Conservation (phyloP, 1,284 basidiomycete species). For the Porogramme epimiltina region DNA sequence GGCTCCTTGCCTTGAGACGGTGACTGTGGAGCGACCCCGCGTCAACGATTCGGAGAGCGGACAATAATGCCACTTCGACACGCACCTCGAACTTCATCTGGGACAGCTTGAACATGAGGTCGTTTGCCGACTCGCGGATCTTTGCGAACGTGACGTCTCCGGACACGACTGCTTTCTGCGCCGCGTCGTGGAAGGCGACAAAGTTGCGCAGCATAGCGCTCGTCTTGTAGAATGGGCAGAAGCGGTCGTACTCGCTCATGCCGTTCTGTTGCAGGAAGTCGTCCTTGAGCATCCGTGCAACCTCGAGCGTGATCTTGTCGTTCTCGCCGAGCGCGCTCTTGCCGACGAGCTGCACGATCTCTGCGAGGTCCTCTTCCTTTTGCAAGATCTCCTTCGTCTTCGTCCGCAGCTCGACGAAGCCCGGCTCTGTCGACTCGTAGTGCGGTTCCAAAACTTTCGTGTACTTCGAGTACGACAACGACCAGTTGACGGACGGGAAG, state of each 20-base stretch:
- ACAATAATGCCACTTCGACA: not conserved
- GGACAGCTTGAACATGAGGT: slow-evolving; percentile 94
- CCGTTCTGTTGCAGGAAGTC: slow-evolving; percentile 99
- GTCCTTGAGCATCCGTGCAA: slow-evolving; percentile 96
- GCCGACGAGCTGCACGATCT: slow-evolving; percentile 99
- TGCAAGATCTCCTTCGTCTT: slow-evolving; percentile 96
- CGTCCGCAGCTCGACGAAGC: slow-evolving; percentile 91
- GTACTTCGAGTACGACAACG: slow-evolving; percentile 98
- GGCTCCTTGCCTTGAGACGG: slow-evolving; percentile 85
- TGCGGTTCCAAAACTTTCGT: slow-evolving; percentile 93
- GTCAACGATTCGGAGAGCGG: not conserved
- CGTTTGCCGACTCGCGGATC: slow-evolving; percentile 86
- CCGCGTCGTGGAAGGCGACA: slow-evolving; percentile 91
- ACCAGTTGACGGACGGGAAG: slow-evolving; percentile 99
- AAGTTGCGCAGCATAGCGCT: slow-evolving; percentile 96
- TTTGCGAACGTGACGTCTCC: slow-evolving; percentile 91
- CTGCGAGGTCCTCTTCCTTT: slow-evolving; percentile 97
- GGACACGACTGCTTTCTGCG: slow-evolving; percentile 83
- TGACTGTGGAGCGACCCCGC: slow-evolving; percentile 45
- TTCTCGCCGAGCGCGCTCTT: slow-evolving; percentile 97
- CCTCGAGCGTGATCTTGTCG: slow-evolving; percentile 98
- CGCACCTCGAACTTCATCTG: slow-evolving; percentile 98
- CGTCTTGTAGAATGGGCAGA: slow-evolving; percentile 99
- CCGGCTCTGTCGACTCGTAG: slow-evolving; percentile 90
- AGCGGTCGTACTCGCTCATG: slow-evolving; percentile 97